Evolutionary conservation across 441 rosid species (phyloP).

Genomic region (Iberis amara): DNA sequence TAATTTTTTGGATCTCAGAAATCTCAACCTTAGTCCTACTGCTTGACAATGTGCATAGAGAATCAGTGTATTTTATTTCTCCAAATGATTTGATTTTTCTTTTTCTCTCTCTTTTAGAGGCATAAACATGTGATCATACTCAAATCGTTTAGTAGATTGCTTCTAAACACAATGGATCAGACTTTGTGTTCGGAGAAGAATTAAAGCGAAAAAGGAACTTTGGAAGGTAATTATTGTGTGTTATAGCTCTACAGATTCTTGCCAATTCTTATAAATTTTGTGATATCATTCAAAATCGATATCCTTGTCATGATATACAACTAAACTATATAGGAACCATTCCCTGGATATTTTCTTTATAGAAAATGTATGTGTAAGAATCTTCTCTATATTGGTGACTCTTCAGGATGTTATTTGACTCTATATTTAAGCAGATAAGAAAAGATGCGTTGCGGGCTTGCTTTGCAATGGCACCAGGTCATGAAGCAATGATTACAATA

Average conservation of each 20-base stretch:
- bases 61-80: neutral
- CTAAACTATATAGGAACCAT: neutral
- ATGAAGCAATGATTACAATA: conserved; percentile 78
- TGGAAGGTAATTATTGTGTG: conserved; percentile 57
- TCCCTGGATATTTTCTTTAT: neutral
- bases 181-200: conserved; percentile 79
- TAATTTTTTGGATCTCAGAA: neutral
- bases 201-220: conserved; percentile 78
- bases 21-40: conserved; percentile 3
- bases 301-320: neutral
- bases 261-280: neutral
- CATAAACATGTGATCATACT: conserved; percentile 81
- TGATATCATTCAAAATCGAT: neutral
- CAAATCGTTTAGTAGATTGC: conserved; percentile 76
- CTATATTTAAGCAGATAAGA: conserved; percentile 50
- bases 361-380: neutral
- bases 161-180: conserved; percentile 74
- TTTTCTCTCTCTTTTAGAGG: conserved; percentile 42
- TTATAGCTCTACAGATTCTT: conserved; percentile 3
- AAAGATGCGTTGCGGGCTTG: conserved; percentile 95
- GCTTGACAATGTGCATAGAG: neutral
- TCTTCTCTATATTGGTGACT: neutral
- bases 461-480: conserved; percentile 80
- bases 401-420: neutral
- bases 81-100: conserved; percentile 1